These are phyloP conservation scores for Auricularia sp. DNA, from an alignment of 768 basidiomycete genomes.

Conservation along the genomic window DNA sequence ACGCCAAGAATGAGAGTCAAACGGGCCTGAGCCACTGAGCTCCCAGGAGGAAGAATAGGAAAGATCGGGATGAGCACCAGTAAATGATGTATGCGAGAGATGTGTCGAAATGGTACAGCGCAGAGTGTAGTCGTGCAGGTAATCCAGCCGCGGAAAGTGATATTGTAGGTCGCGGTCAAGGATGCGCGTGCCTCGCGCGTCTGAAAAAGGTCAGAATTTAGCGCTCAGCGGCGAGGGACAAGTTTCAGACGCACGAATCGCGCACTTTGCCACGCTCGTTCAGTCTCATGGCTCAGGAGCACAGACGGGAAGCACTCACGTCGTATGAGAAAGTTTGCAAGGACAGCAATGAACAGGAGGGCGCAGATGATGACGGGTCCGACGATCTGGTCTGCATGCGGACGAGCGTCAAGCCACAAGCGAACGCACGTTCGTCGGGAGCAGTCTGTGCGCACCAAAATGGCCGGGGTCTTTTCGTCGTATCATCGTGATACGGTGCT, in stretches of 20 bases:
- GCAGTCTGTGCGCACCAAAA: slow-evolving; percentile 51
- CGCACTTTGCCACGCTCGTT: not conserved
- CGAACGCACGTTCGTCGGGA: slow-evolving; percentile 3
- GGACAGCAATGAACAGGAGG: slow-evolving; percentile 76
- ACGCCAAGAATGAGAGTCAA: too few relatives aligned
- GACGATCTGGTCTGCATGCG: slow-evolving; percentile 52
- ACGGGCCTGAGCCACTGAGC: too few relatives aligned
- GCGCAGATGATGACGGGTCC: slow-evolving; percentile 80
- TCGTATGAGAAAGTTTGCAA: slow-evolving; percentile 81
- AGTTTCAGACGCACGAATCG: not conserved
- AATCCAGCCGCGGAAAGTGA: too few relatives aligned
- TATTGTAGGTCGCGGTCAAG: too few relatives aligned
- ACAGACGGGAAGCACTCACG: slow-evolving; percentile 34
- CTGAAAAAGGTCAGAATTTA: not conserved
- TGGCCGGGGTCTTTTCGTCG: slow-evolving; percentile 77
- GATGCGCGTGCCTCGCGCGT: too few relatives aligned
- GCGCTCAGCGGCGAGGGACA: not conserved
- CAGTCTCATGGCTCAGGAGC: not conserved
- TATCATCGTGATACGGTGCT: slow-evolving; percentile 84
- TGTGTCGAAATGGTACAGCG: too few relatives aligned
- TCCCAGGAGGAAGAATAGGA: too few relatives aligned
- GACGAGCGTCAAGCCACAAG: not conserved
- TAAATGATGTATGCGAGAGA: too few relatives aligned
- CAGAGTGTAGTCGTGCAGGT: too few relatives aligned
- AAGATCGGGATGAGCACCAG: too few relatives aligned